These are phyloP conservation scores for Pestalotiopsis sp. DNA, from an alignment of 2,329 filamentous ascomycete species.

Conservation along the genomic window DNA sequence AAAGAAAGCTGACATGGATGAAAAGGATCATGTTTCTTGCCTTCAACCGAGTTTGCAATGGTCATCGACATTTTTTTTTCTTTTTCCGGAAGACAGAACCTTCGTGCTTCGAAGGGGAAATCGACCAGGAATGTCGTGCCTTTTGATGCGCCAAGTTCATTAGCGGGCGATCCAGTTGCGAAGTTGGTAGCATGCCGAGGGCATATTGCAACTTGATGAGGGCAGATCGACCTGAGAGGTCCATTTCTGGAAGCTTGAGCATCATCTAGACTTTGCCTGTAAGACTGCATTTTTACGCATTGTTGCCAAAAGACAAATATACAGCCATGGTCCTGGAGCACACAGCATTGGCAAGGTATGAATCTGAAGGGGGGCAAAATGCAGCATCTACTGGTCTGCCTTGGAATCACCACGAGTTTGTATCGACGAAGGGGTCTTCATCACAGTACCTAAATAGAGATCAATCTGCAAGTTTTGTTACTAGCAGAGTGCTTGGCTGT, in stretches of 20 bases:
- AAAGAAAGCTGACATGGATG: background rate
- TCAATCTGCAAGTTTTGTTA: background rate
- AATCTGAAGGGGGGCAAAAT: slow-evolving; percentile 7
- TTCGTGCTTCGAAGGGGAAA: background rate
- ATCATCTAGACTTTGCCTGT: background rate
- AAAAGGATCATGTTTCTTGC: too few species aligned
- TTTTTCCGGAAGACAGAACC: too few species aligned
- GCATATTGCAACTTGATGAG: background rate
- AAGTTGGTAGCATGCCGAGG: background rate
- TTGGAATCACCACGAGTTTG: slow-evolving; percentile 9
- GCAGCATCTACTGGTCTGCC: slow-evolving; percentile 6
- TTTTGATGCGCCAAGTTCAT: background rate
- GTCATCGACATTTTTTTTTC: too few species aligned
- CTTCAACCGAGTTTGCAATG: too few species aligned
- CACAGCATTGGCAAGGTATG: background rate
- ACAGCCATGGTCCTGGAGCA: background rate
- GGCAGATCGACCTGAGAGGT: background rate
- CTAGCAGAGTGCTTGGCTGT: background rate
- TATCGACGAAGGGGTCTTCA: background rate
- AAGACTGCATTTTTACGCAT: background rate
- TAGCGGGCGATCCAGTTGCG: background rate
- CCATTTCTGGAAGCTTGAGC: background rate
- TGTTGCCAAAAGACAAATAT: background rate
- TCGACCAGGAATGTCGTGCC: background rate
- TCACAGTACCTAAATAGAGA: background rate